Evolutionary conservation across 148 eudicot species (phyloP).

Genomic region (Rhododendron kiyosumense): DNA sequence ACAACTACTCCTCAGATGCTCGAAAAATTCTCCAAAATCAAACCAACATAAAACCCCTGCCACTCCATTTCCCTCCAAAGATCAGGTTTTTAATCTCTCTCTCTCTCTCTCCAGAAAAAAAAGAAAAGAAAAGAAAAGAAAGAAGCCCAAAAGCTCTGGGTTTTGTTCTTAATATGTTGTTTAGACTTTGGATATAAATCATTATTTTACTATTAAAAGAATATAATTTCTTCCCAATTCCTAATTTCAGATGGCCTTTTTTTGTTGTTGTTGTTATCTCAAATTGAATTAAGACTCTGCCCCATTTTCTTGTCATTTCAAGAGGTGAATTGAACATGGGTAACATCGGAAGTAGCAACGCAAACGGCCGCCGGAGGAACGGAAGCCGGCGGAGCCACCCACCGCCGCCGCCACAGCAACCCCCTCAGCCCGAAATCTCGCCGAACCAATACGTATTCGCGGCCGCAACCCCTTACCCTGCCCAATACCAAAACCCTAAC

Average conservation of each 20-base stretch:
- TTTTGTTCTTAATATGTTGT: background rate
- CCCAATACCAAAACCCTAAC: slow-evolving; percentile 31
- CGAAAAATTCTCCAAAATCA: background rate
- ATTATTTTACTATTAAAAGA: background rate
- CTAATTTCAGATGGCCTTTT: background rate
- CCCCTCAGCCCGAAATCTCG: slow-evolving; percentile 38
- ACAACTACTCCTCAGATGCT: background rate
- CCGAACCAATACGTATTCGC: slow-evolving; percentile 70
- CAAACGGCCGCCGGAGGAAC: slow-evolving; percentile 46
- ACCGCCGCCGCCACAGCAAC: slow-evolving; percentile 39
- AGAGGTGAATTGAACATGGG: slow-evolving; percentile 42
- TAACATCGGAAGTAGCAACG: slow-evolving; percentile 48
- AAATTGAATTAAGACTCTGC: background rate
- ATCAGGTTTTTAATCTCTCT: background rate
- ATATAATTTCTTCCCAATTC: background rate
- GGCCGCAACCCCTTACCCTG: slow-evolving; percentile 69
- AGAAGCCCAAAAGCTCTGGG: background rate
- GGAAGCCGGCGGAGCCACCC: slow-evolving; percentile 34
- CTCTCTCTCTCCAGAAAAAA: background rate
- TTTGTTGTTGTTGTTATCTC: background rate
- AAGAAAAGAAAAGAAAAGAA: background rate
- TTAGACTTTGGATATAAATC: background rate
- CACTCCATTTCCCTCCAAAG: background rate
- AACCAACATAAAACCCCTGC: background rate
- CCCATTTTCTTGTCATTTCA: background rate